A percentile compares a stretch with the other conserved stretches of the same genome.
These are phyloP conservation scores for Jasminum sambac DNA, from an alignment of 257 asterid genomes.

Conservation along the genomic window DNA sequence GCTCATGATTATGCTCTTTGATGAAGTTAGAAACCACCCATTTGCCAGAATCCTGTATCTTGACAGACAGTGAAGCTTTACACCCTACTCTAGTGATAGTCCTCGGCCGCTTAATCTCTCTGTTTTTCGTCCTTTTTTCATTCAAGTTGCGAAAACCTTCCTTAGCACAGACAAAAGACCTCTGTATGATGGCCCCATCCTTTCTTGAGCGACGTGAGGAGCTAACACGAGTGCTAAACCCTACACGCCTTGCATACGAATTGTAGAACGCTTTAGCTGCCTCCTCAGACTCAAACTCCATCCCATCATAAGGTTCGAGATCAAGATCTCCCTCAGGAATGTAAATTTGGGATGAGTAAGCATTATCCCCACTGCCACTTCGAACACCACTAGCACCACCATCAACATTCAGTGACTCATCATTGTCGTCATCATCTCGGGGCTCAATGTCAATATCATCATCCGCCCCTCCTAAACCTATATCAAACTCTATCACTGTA, in stretches of 20 bases:
- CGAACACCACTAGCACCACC: constrained; percentile 42
- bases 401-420: constrained; percentile 48
- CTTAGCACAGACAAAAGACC: constrained; percentile 95
- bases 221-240: constrained; percentile 99
- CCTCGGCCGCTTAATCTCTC: constrained; percentile 89
- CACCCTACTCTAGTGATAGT: constrained; percentile 93
- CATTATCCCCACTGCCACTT: constrained; percentile 42
- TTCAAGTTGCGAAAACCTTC: constrained; percentile 95
- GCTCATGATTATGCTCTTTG: constrained; percentile 89
- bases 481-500: constrained; percentile 71
- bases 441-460: constrained; percentile 47
- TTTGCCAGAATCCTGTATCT: constrained; percentile 88
- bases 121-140: constrained; percentile 84
- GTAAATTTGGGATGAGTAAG: constrained; percentile 35
- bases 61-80: constrained; percentile 86
- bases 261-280: constrained; percentile 96
- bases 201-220: constrained; percentile 97
- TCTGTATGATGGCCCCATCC: constrained; percentile 96
- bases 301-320: constrained; percentile 92
- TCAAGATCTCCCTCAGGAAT: constrained; percentile 72
- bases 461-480: constrained; percentile 72
- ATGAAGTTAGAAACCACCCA: constrained; percentile 82
- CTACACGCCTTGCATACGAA: constrained; percentile 88
- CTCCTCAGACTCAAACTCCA: constrained; percentile 98
- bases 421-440: constrained; percentile 51